Conservation (phyloP, 805 yeast species). For the Ogataea neopini region DNA sequence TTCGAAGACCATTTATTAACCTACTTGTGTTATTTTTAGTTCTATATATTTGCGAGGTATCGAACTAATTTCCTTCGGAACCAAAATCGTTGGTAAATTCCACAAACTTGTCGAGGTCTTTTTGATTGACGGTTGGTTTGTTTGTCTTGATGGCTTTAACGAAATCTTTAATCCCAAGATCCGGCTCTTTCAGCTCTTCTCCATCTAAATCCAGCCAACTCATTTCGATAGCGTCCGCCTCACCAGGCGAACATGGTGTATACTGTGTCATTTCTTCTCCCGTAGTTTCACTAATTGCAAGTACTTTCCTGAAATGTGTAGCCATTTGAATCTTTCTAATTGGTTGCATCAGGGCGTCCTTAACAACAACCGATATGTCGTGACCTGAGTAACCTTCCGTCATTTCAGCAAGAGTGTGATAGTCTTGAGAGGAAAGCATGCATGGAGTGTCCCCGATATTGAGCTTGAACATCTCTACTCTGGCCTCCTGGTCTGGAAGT, state of each 20-base stretch:
- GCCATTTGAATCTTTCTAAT: constrained; percentile 93
- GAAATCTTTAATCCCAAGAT: constrained; percentile 85
- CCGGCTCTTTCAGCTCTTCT: constrained; percentile 89
- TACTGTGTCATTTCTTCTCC: constrained; percentile 45
- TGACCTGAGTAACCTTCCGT: constrained; percentile 98
- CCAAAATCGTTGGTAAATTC: constrained; percentile 95
- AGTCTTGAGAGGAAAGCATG: constrained; percentile 69
- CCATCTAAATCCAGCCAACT: constrained; percentile 91
- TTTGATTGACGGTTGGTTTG: constrained; percentile 90
- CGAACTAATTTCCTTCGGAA: constrained; percentile 79
- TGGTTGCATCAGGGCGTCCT: constrained; percentile 98
- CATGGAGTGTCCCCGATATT: constrained; percentile 93
- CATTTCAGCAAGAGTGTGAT: constrained; percentile 78
- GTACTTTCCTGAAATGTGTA: constrained; percentile 80
- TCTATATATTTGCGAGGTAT: constrained; percentile 4
- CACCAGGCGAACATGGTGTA: constrained; percentile 99
- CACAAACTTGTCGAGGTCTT: constrained; percentile 78
- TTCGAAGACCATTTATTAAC: constrained; percentile 3
- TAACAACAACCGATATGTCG: constrained; percentile 93
- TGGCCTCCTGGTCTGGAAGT: constrained; percentile 89
- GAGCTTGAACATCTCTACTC: constrained; percentile 90
- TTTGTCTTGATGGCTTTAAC: constrained; percentile 87
- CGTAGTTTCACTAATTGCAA: constrained; percentile 41
- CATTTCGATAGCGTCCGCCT: constrained; percentile 78
- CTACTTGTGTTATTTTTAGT: constrained; percentile 6